A percentile compares a stretch with the other conserved stretches of the same genome.
These are phyloP conservation scores for Ogataea pilisensis DNA, from an alignment of 805 yeast species.

Conservation along the genomic window DNA sequence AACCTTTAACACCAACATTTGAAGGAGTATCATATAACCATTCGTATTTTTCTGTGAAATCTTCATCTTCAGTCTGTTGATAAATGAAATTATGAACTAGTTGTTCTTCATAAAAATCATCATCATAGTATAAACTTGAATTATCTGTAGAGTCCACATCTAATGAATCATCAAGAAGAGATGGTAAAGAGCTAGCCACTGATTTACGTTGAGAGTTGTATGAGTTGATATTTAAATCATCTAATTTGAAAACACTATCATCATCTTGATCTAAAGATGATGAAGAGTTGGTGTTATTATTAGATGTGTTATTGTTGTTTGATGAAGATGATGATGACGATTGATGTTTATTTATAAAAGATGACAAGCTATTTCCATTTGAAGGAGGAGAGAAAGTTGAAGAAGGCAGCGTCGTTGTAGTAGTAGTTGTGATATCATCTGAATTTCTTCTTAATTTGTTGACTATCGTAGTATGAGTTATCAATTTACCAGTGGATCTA, in stretches of 20 bases:
- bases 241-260: constrained; percentile 19
- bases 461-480: constrained; percentile 18
- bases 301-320: background rate
- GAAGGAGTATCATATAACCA: constrained; percentile 2
- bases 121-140: constrained; percentile 5
- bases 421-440: background rate
- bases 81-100: constrained; percentile 9
- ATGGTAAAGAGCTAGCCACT: constrained; percentile 20
- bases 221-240: constrained; percentile 19
- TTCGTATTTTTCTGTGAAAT: constrained; percentile 6
- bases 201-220: constrained; percentile 17
- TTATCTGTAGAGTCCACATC: constrained; percentile 12
- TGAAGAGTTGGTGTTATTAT: background rate
- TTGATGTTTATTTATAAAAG: no score
- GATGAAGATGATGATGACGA: background rate
- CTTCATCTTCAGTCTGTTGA: constrained; percentile 4
- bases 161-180: constrained; percentile 16
- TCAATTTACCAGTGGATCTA: constrained; percentile 8
- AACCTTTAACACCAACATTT: no score
- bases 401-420: background rate
- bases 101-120: constrained; percentile 13
- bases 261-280: no score
- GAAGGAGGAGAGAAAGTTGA: background rate
- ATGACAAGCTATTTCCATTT: background rate
- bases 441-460: background rate